phyloP scores from a whole-genome alignment of 2,329 filamentous ascomycete species.

The Tolypocladium amazonense region DNA sequence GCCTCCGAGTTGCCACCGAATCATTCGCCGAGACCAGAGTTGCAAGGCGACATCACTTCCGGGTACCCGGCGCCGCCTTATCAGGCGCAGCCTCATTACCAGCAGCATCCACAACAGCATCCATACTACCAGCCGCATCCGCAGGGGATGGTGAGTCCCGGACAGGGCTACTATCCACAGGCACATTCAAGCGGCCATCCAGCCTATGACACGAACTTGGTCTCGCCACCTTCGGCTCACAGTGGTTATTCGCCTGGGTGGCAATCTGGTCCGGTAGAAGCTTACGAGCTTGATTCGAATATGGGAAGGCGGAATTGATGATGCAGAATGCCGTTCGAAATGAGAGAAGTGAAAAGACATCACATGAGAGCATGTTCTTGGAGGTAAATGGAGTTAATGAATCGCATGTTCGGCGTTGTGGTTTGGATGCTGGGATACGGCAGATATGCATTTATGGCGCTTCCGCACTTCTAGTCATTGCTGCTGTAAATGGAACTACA shows the following conservation, averaged over 20 bases:
- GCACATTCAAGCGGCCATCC: slow-evolving; percentile 7
- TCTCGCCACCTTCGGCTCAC: slow-evolving; percentile 3
- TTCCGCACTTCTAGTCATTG: no score
- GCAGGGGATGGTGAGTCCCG: slow-evolving; percentile 13
- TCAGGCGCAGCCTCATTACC: slow-evolving; percentile 7
- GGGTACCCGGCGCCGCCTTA: slow-evolving; percentile 7
- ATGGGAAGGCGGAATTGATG: slow-evolving; percentile 1
- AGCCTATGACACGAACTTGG: slow-evolving; percentile 4
- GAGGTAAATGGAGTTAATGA: background rate
- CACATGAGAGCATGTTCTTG: background rate
- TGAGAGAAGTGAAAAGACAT: background rate
- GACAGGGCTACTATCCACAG: slow-evolving; percentile 7
- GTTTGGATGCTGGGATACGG: background rate
- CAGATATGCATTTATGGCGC: background rate
- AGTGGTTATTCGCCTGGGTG: slow-evolving; percentile 11
- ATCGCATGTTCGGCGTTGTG: background rate
- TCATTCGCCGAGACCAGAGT: slow-evolving; percentile 14
- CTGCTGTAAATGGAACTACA: no score
- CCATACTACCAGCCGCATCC: slow-evolving; percentile 5
- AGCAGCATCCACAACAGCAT: background rate
- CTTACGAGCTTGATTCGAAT: slow-evolving; percentile 19
- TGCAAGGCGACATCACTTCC: slow-evolving; percentile 13
- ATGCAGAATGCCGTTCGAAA: background rate
- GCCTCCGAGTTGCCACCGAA: slow-evolving; percentile 12
- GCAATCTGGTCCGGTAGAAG: slow-evolving; percentile 24